Conservation (phyloP, 2,329 filamentous ascomycete species). For the Gliomastix tumulicola region DNA sequence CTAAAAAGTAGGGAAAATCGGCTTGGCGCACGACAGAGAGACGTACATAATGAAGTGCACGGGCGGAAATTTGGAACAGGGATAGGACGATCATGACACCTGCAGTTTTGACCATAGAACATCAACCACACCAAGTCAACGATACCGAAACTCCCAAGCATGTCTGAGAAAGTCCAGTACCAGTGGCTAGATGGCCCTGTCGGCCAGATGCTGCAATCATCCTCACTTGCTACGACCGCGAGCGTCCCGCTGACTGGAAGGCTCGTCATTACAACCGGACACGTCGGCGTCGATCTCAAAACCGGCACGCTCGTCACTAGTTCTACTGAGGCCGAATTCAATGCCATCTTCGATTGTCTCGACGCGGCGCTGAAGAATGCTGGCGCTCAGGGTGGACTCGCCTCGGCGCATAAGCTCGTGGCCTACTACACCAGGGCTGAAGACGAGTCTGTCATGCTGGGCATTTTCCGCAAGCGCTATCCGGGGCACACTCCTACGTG, state of each 20-base stretch:
- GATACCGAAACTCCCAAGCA: not conserved
- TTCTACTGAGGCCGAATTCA: constrained; percentile 7
- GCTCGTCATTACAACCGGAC: constrained; percentile 7
- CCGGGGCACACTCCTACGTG: constrained; percentile 7
- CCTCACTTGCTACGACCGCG: constrained; percentile 7
- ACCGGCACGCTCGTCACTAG: constrained; percentile 8
- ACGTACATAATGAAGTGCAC: no score
- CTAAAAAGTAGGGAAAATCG: no score
- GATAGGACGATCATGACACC: no score
- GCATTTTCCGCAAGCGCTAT: constrained; percentile 5
- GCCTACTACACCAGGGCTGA: constrained; percentile 8
- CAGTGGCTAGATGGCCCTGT: not conserved
- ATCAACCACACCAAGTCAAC: no score
- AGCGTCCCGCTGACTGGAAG: constrained; percentile 4
- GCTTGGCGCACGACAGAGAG: no score
- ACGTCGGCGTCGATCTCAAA: constrained; percentile 8
- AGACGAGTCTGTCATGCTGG: constrained; percentile 7
- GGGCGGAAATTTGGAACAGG: no score
- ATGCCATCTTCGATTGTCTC: constrained; percentile 9
- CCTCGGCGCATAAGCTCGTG: constrained; percentile 8
- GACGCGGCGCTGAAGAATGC: constrained; percentile 9
- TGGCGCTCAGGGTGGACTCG: constrained; percentile 7
- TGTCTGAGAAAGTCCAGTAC: not conserved
- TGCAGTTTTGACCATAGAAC: no score
- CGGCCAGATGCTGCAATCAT: not conserved